phyloP scores from a whole-genome alignment of 2,329 filamentous ascomycete species.

The Fusarium poae region DNA sequence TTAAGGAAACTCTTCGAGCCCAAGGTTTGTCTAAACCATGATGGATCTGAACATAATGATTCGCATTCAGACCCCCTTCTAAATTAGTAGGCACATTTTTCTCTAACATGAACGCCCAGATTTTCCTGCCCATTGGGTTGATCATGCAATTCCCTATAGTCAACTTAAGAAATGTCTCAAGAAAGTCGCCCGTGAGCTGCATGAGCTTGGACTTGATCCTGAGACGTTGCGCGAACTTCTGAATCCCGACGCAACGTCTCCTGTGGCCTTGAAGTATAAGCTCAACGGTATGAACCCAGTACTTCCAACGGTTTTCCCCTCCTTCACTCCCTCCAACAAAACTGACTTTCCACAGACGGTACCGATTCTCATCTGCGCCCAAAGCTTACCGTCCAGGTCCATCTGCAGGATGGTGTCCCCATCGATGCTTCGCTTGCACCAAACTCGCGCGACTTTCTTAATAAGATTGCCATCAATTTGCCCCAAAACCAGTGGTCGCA shows the following conservation, averaged over 20 bases:
- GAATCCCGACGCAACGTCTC: conserved; percentile 61
- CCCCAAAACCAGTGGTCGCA: conserved; percentile 23
- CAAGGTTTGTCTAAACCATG: conserved; percentile 60
- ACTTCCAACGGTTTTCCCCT: conserved; percentile 25
- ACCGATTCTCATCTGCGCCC: conserved; percentile 69
- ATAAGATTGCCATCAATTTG: conserved; percentile 67
- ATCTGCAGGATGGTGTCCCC: conserved; percentile 74
- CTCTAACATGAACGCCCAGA: conserved; percentile 55
- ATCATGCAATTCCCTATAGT: conserved; percentile 84
- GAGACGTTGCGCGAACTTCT: conserved; percentile 77
- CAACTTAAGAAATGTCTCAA: conserved; percentile 92
- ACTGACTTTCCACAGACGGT: conserved; percentile 49
- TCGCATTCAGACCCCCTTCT: background rate
- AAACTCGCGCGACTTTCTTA: conserved; percentile 72
- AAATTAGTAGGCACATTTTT: background rate
- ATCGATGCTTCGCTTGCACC: conserved; percentile 77
- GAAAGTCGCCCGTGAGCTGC: conserved; percentile 79
- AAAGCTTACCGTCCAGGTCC: conserved; percentile 77
- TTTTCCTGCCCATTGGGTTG: conserved; percentile 79
- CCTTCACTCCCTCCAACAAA: background rate
- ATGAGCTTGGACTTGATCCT: conserved; percentile 77
- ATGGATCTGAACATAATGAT: background rate
- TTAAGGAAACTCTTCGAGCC: conserved; percentile 75
- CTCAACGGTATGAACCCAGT: conserved; percentile 60
- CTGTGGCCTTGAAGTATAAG: conserved; percentile 66